A percentile compares a stretch with the other conserved stretches of the same genome.
Evolutionary conservation across 2,329 filamentous ascomycete genomes (phyloP).

Genomic region (Dactylellina haptotyla): DNA sequence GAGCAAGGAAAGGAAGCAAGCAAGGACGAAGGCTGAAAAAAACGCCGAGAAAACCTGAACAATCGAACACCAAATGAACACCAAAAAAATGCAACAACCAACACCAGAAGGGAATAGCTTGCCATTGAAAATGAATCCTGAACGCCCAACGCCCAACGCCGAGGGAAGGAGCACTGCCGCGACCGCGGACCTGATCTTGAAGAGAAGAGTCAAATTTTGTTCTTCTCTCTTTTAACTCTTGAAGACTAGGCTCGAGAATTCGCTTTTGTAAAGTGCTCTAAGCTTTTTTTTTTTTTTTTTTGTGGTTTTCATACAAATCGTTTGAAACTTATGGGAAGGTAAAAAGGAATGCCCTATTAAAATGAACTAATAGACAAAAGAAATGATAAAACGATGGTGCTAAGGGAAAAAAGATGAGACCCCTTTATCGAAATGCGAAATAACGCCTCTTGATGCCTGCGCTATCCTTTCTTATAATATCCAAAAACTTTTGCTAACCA

Average conservation of each 20-base stretch:
- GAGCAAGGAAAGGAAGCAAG: background rate
- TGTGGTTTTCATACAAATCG: background rate
- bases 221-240: background rate
- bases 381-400: background rate
- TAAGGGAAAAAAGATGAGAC: slow-evolving; percentile 16
- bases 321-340: background rate
- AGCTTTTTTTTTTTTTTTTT: slow-evolving; percentile 3
- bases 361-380: background rate
- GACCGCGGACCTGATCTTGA: slow-evolving; percentile 1
- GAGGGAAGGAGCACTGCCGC: background rate
- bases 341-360: too few relatives aligned
- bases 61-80: too few relatives aligned
- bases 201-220: background rate
- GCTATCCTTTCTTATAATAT: too few relatives aligned
- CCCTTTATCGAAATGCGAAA: too few relatives aligned
- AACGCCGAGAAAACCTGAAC: too few relatives aligned
- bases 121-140: background rate
- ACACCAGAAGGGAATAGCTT: background rate
- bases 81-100: too few relatives aligned
- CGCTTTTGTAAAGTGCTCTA: too few relatives aligned
- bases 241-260: slow-evolving; percentile 10
- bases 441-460: too few relatives aligned
- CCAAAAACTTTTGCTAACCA: too few relatives aligned
- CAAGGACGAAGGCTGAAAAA: background rate
- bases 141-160: too few relatives aligned